phyloP scores from a whole-genome alignment of 805 yeast genomes.

The Teunomyces pallodes region DNA sequence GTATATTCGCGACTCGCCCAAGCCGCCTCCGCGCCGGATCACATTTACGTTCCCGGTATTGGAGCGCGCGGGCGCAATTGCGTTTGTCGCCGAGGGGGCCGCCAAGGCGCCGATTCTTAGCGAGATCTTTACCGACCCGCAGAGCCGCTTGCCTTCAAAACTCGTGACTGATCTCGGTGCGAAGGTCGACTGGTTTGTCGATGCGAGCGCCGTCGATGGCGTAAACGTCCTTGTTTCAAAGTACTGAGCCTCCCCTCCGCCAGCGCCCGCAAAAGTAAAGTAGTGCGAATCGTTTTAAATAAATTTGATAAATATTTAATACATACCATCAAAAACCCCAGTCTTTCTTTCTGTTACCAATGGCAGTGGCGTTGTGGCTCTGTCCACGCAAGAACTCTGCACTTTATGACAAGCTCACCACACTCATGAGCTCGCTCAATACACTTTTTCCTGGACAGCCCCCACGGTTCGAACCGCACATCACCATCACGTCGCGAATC shows the following conservation, averaged over 20 bases:
- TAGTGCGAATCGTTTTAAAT: too few species aligned
- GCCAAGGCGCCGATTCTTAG: slow-evolving; percentile 73
- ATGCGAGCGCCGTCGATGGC: slow-evolving; percentile 70
- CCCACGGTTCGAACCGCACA: slow-evolving; percentile 69
- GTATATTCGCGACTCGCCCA: slow-evolving; percentile 78
- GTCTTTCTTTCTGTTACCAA: neutral
- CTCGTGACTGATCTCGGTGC: slow-evolving; percentile 59
- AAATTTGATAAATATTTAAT: slow-evolving; percentile 10
- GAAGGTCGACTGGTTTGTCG: slow-evolving; percentile 79
- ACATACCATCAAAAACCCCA: neutral
- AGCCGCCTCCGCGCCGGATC: slow-evolving; percentile 91
- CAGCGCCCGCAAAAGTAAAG: too few species aligned
- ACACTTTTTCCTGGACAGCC: slow-evolving; percentile 71
- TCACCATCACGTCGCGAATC: slow-evolving; percentile 69
- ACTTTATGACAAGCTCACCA: slow-evolving; percentile 53
- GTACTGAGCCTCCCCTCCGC: slow-evolving; percentile 13
- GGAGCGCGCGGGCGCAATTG: slow-evolving; percentile 50
- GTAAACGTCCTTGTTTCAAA: slow-evolving; percentile 45
- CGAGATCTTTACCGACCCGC: slow-evolving; percentile 59
- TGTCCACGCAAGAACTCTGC: slow-evolving; percentile 59
- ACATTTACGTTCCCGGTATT: slow-evolving; percentile 82
- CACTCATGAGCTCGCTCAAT: slow-evolving; percentile 61
- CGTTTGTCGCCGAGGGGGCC: slow-evolving; percentile 88
- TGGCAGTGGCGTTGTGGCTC: slow-evolving; percentile 69
- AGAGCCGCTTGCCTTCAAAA: slow-evolving; percentile 63